phyloP scores from a whole-genome alignment of 2,329 filamentous ascomycete genomes.

The Catunica adiposa region DNA sequence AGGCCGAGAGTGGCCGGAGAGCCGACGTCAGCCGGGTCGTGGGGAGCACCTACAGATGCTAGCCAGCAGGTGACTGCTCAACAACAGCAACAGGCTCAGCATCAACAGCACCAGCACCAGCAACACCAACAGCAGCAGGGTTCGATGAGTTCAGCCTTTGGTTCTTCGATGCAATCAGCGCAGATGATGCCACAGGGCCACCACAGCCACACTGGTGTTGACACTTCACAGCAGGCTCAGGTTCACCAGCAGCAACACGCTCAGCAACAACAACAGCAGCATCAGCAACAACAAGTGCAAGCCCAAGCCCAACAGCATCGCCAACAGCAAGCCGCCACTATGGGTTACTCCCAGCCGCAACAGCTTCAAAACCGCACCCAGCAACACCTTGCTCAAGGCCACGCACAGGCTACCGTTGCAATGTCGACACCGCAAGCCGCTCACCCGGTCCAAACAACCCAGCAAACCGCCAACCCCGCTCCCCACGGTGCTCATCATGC shows the following conservation, averaged over 20 bases:
- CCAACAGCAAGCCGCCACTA: background rate
- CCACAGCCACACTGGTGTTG: conserved; percentile 5
- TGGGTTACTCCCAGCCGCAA: background rate
- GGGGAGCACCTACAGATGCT: background rate
- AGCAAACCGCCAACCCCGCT: conserved; percentile 1
- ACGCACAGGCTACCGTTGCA: background rate
- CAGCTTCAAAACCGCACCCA: background rate
- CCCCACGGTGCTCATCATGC: conserved; percentile 13
- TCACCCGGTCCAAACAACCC: conserved; percentile 2
- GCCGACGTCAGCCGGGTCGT: background rate
- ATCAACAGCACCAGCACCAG: background rate
- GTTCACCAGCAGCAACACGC: background rate
- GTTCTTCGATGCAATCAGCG: conserved; percentile 10
- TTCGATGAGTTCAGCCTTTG: conserved; percentile 7
- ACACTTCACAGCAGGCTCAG: background rate
- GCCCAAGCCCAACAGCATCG: background rate
- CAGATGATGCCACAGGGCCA: conserved; percentile 12
- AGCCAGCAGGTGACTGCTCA: too few relatives aligned
- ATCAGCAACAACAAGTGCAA: background rate
- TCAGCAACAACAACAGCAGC: conserved; percentile 1
- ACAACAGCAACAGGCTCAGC: background rate
- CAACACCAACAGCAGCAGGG: conserved; percentile 5
- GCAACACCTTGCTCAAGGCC: conserved; percentile 1
- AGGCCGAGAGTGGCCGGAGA: conserved; percentile 12
- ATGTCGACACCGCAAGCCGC: background rate